phyloP scores from a whole-genome alignment of 2,329 filamentous ascomycete species.

The Ophiostoma novo-ulmi region DNA sequence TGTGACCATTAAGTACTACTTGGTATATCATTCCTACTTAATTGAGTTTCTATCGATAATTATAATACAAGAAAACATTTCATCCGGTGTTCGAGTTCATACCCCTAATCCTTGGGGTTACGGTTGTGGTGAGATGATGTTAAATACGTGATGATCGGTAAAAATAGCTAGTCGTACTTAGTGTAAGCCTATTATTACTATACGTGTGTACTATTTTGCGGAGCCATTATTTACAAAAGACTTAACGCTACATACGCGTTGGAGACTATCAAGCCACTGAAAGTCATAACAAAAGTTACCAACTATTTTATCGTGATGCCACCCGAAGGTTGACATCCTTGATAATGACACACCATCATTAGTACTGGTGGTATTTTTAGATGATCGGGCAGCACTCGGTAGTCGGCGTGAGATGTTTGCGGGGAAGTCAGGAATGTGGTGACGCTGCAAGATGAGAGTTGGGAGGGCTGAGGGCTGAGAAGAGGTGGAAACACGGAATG shows the following conservation, averaged over 20 bases:
- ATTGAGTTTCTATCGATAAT: neutral
- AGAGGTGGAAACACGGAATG: neutral
- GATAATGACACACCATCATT: no score
- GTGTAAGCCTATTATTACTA: no score
- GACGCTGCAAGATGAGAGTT: neutral
- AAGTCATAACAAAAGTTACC: no score
- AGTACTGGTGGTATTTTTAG: neutral
- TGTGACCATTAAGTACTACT: neutral
- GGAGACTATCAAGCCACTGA: no score
- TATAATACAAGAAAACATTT: neutral
- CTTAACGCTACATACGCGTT: neutral
- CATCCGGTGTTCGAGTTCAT: no score
- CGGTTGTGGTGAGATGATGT: no score
- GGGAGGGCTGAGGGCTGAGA: neutral
- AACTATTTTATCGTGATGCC: no score
- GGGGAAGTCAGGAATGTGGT: neutral
- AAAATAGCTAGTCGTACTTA: no score
- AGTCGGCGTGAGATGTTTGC: neutral
- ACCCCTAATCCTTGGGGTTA: no score
- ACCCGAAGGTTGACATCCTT: no score
- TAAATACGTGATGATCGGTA: no score
- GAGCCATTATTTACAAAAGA: neutral
- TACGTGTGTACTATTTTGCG: no score
- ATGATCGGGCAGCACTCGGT: conserved; percentile 4
- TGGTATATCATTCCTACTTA: neutral